Evolutionary conservation across 1,284 basidiomycete species (phyloP).

Genomic region (Ganoderma multipileum): DNA sequence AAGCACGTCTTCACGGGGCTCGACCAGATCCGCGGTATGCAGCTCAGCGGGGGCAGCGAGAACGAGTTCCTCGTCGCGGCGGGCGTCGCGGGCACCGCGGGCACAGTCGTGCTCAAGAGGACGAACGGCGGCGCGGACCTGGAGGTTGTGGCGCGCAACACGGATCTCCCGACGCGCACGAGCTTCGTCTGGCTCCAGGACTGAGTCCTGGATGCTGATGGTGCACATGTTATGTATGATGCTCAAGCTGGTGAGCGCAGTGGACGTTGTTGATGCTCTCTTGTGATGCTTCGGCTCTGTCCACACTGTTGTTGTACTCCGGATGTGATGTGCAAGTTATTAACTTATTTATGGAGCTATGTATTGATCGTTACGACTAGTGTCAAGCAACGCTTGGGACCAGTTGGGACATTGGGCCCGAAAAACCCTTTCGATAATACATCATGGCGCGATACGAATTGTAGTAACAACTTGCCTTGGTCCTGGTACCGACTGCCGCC

Average conservation of each 20-base stretch:
- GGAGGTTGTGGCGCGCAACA: constrained; percentile 57
- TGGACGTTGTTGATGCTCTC: neutral
- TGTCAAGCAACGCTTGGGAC: neutral
- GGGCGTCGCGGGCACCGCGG: constrained; percentile 58
- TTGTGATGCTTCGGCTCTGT: neutral
- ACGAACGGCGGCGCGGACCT: constrained; percentile 62
- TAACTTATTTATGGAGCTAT: neutral
- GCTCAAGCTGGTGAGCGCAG: neutral
- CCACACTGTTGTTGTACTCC: neutral
- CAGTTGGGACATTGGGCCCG: too few relatives aligned
- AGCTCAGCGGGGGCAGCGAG: constrained; percentile 56
- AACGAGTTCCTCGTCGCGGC: constrained; percentile 60
- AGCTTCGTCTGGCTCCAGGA: constrained; percentile 54
- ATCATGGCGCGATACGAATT: neutral
- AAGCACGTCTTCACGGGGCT: constrained; percentile 68
- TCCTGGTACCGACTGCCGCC: neutral
- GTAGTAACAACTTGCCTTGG: neutral
- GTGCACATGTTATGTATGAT: neutral
- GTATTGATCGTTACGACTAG: neutral
- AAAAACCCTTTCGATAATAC: neutral
- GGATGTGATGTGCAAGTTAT: neutral
- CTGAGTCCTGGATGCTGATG: neutral
- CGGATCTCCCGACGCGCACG: constrained; percentile 56
- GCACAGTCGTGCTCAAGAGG: constrained; percentile 60
- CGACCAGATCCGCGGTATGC: constrained; percentile 68